Evolutionary conservation across 345 rosid genomes (phyloP), one percentile per base, ranked within the genome.

Genomic region (Tarenaya hassleriana): DNA sequence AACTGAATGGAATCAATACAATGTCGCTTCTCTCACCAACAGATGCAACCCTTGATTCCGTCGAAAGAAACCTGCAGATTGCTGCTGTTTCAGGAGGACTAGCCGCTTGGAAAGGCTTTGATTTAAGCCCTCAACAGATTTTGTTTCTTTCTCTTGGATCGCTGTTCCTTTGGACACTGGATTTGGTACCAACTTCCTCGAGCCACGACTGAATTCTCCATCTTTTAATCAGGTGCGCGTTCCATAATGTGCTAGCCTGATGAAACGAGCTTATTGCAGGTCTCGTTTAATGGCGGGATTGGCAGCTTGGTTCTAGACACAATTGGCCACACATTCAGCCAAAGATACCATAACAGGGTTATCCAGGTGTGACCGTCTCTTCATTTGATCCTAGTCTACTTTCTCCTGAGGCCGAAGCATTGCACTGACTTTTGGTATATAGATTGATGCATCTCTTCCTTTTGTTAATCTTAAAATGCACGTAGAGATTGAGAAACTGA

Each of bases 231-330:
- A 29, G 8, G 21, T 10, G 33, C 8, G 29, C 41, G 16, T 34
- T 51, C 43, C 37, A 24, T 56, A n/a, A 34, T 11, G 51, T 44
- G 17, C 29, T 37, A 11, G 4, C 21, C 29, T 45, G 51, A 55
- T 58, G 34, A 13, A 43, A 39, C 39, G 17, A 10, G 49, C 50
- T 52, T 49, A 50, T 19, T 44, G 15, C 38, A 91, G 98, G 81
- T 87, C 51, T 79, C 98, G 20, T 79, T 80, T 48, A 79, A 74
- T 68, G 98, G 98, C 41, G 98, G 98, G 58, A 40, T 84, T 55
- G 78, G 89, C 60, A 76, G 80, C 67, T 74, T 84, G 78, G 61
- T 87, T 73, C 81, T 91, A 35, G 98, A 91, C 47, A 82, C 92
- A 41, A 53, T 80, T 58, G 98, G 96, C 34, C 96, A 91, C 72